Base-by-base conservation (phyloP, 2,329 filamentous ascomycete species). In the Epichloe gansuensis region DNA sequence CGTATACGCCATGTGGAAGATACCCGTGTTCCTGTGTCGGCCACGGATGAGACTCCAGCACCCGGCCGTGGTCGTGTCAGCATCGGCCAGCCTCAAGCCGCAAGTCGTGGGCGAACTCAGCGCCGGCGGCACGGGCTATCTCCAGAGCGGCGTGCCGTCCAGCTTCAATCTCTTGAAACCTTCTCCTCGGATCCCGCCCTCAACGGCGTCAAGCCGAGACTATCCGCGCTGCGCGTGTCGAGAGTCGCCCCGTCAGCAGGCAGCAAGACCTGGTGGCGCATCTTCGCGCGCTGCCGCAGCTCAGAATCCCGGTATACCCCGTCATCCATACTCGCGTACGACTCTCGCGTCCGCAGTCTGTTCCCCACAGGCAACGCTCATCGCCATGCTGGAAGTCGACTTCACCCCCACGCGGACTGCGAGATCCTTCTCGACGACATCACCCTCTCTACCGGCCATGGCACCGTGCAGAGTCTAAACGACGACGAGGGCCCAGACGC, bases 121-220 rank as follows among this genome's bases (percentile, higher is more conserved):
- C 51, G 55, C 60, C 11, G 59, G 59, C 41, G 66, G 69, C 9
- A 74, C 79, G 54, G 82, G 85, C 50, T 89, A 88, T 61, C 74
- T 91, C 35, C 78, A 80, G 38, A 88, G 83, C 61, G 80, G 82
- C 53, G 69, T 83, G 28, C 82, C 87, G 0, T 77, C 83, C 6
- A 83, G 85, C 2, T 73, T 88, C 56, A 93, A 91, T 64, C 72
- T 91, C n/a, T 77, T 93, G 13, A 87, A 62, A 78, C 87, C 3
- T 86, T 91, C 55, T 75, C 77, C 50, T 74, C 73, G 56, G 86
- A 90, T 62, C 78, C 82, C 23, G 76, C 75, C 28, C 71, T 89
- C 17, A 72, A 70, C 15, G 80, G 82, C 38, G 70, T 81, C 28
- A 75, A 76, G 58, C 85, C 87, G 46, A 78, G 80, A 34, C 73